Evolutionary conservation across 1,139 yeast genomes (phyloP), one percentile per base, ranked within the genome.

Genomic region (Kurtzmaniella quercitrusa): DNA sequence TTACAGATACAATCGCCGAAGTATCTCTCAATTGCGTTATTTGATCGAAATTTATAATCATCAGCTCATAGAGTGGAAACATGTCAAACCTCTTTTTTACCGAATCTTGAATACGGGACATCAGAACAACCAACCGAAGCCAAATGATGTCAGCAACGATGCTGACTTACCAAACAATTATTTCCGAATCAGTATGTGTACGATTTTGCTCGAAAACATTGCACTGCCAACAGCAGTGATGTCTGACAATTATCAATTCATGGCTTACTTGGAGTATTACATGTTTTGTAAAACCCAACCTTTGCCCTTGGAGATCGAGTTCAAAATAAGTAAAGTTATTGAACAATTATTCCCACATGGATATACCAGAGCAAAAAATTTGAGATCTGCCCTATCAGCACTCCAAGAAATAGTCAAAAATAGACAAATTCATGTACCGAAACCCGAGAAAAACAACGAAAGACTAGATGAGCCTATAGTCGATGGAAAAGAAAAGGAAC

Each of bases 261-360:
- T 84, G 49, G 71, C 74, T 16, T 84, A 81, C 52, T 82, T 88
- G 48, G 95, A 88, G 54, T 88, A 79, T 56, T 89, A 88, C 54
- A 61, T 78, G n/a, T 77, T 73, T 56, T 76, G 86, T 39, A 89
- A 89, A 55, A 61, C 61, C 7, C 73, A 67, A 38, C 87, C 88
- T 1, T 44, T 87, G 28, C 91, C 96, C 0, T 66, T 76, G 50
- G 95, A 87, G 39, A 63, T 79, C 3, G 76, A 76, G 42, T 81
- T 80, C 51, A 73, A 68, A 38, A 54, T 86, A n/a, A 60, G 59
- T 26, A 75, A 71, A 40, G 65, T 76, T 28, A 76, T 76, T 48
- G 61, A 59, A 2, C 57, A 59, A 38, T 46, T 38, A 28, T 37
- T 35, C 21, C 45, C 50, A 26, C 40, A 50, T 18, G 46, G 49